Evolutionary conservation across 2,329 filamentous ascomycete genomes (phyloP), one percentile per base, ranked within the genome.

Genomic region (Aspergillus proliferans): DNA sequence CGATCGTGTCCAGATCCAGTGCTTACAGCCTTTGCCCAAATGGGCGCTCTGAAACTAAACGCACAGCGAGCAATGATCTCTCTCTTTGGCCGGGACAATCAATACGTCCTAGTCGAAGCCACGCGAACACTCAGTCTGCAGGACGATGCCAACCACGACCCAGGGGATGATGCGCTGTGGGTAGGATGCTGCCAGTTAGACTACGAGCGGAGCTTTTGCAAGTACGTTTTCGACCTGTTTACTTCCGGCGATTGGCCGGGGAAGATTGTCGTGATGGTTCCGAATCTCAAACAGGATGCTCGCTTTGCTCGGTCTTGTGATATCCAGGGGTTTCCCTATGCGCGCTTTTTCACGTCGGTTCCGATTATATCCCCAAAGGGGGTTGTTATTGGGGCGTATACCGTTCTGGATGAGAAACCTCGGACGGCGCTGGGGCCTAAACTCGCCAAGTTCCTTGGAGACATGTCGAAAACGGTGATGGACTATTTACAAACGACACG

Each of bases 401-500:
- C 76, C 42, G 74, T 84, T 2, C 69, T 80, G 0, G 81, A 83
- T 52, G 74, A 81, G 45, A 69, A 71, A 26, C 74, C 77, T 0
- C 74, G 77, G 6, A 47, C 47, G 5, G 22, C 9, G 12, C 80
- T 82, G 52, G 69, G 83, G n/a, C 7, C 21, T 6, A 14, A 12
- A n/a, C 2, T 40, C 6, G 8, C 21, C 4, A 48, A 49, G 6
- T 57, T 55, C 15, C 33, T 57, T 61, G 69, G 74, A 45, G 79
- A 81, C 48, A 77, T 83, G 64, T 69, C 75, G 0, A 65, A 69
- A 12, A 78, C 77, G 1, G 70, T 81, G 7, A 80, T 81, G 66
- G 73, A 79, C 30, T 79, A 84, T 48, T 61, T 85, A 4, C 78
- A 82, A 51, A 75, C 73, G 64, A 76, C 74, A 2, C 66, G 77